phyloP scores from a whole-genome alignment of 2,329 filamentous ascomycete genomes.

The Colletotrichum tofieldiae region DNA sequence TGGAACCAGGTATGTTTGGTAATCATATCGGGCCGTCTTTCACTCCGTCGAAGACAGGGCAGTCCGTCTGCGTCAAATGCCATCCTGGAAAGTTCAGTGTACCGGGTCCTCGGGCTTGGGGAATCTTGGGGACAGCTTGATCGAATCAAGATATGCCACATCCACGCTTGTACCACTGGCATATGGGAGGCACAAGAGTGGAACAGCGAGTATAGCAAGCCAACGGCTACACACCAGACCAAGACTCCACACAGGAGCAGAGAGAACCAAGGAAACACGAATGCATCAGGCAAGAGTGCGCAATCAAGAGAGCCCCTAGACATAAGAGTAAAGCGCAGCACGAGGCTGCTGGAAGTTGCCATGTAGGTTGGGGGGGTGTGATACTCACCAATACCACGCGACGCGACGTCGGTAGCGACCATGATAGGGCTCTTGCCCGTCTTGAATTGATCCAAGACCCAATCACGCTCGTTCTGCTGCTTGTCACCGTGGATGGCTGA shows the following conservation, averaged over 20 bases:
- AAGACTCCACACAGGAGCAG: slow-evolving; percentile 82
- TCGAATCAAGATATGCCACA: slow-evolving; percentile 83
- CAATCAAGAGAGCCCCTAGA: slow-evolving; percentile 89
- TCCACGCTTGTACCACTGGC: slow-evolving; percentile 81
- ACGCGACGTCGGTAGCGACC: slow-evolving; percentile 99
- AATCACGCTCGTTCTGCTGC: slow-evolving; percentile 99
- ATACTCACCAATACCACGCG: slow-evolving; percentile 99
- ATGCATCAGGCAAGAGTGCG: slow-evolving; percentile 93
- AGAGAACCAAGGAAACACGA: slow-evolving; percentile 86
- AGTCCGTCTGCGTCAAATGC: slow-evolving; percentile 74
- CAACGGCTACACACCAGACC: slow-evolving; percentile 80
- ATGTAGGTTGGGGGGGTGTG: slow-evolving; percentile 59
- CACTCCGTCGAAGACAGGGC: slow-evolving; percentile 71
- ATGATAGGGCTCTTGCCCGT: slow-evolving; percentile 99
- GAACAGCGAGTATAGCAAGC: slow-evolving; percentile 81
- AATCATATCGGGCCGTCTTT: slow-evolving; percentile 69
- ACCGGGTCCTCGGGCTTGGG: slow-evolving; percentile 71
- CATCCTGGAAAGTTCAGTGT: slow-evolving; percentile 68
- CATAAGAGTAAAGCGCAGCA: slow-evolving; percentile 92
- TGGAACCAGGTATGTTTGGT: slow-evolving; percentile 62
- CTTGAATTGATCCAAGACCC: slow-evolving; percentile 99
- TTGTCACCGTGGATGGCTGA: slow-evolving; percentile 98
- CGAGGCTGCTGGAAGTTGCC: slow-evolving; percentile 73
- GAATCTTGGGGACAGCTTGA: slow-evolving; percentile 79
- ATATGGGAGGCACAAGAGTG: slow-evolving; percentile 78